These are phyloP conservation scores for Botryosphaeria dothidea DNA, from an alignment of 2,329 filamentous ascomycete species.

Conservation along the genomic window DNA sequence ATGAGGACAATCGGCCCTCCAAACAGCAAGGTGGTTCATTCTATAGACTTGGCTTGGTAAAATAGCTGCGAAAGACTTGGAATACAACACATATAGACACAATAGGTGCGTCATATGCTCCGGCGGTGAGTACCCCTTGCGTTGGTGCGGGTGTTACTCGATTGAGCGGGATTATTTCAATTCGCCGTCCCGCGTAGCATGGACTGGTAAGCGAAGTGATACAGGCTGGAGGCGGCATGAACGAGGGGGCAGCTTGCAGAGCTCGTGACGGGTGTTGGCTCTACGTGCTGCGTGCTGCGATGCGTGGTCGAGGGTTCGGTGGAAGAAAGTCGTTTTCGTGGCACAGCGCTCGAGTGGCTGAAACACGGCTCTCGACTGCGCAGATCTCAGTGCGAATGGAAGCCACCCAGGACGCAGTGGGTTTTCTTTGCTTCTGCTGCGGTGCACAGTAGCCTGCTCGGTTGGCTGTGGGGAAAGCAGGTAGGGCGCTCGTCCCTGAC, in stretches of 20 bases:
- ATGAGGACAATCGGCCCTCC: background rate
- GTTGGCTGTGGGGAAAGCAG: background rate
- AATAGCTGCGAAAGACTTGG: conserved; percentile 6
- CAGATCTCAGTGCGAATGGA: background rate
- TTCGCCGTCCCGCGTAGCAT: background rate
- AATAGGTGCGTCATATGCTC: background rate
- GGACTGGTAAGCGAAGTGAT: background rate
- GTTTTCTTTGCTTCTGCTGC: background rate
- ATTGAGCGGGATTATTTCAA: background rate
- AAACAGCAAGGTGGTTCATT: background rate
- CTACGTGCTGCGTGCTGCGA: background rate
- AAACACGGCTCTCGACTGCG: background rate
- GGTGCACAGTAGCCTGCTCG: background rate
- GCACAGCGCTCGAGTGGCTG: background rate
- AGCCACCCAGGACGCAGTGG: background rate
- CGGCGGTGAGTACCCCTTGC: background rate
- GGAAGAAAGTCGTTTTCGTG: background rate
- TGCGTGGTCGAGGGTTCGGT: background rate
- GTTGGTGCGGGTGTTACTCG: background rate
- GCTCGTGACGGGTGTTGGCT: background rate
- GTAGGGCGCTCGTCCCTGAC: conserved; percentile 7
- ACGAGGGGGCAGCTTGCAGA: too few species aligned
- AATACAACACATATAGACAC: conserved; percentile 12
- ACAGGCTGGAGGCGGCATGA: background rate
- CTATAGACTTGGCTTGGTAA: conserved; percentile 8